Base-by-base conservation (phyloP, 257 asterid species). In the Capsicum rhomboideum region DNA sequence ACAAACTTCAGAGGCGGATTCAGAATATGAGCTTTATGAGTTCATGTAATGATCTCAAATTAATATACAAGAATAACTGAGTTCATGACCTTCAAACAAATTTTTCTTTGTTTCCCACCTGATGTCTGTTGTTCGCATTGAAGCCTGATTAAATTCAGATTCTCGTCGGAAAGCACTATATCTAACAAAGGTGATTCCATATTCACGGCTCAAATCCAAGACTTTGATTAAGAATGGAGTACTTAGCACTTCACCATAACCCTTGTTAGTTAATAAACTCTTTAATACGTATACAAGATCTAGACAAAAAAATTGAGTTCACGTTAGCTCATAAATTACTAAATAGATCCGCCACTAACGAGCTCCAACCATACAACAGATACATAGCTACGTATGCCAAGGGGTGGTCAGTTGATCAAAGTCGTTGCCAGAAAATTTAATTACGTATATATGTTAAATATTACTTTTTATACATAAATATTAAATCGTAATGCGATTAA, bases 121-220 rank as follows among this genome's bases (percentile, higher is more conserved):
- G 53, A 4, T 49, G 53, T 49, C 14, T 9, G 53, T 4, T 49
- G 6, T 16, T 49, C 4, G 14, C 53, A 49, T 49, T 49, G 53
- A 9, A 12, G 16, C 14, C 2, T 4, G 1, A 11, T 1, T 49
- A 9, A 49, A 59, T 59, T 4, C 0, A 0, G 1, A 21, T 6
- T 59, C 34, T 0, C 0, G 0, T 3, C 11, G 28, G 8, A 59
- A 59, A 8, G 64, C 2, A 2, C 6, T n/a, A n/a, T 1, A 56
- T 8, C 21, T 31, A 31, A 31, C 37, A n/a, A 56, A 56, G 13
- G 28, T n/a, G 28, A 56, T 9, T 31, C n/a, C 26, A 56, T 20
- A 20, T 56, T 1, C 13, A 2, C 2, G 20, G 64, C 8, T 8
- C 34, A 12, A 59, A n/a, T n/a, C n/a, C n/a, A n/a, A n/a, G n/a